These are phyloP conservation scores for Plasmodium adleri DNA, from an alignment of 169 alveolate species.

Conservation along the genomic window DNA sequence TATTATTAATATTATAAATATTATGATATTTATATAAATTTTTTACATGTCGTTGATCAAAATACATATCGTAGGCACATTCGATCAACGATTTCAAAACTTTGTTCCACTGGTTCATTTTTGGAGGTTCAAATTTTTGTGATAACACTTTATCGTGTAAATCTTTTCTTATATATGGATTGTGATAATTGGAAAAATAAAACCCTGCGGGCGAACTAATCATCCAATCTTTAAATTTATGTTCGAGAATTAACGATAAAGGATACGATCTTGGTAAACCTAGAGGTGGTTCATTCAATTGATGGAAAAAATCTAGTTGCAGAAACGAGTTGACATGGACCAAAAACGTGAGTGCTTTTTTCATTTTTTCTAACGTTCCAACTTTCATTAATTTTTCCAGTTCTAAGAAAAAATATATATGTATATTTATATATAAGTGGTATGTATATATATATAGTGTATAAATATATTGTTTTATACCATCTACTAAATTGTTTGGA, in stretches of 20 bases:
- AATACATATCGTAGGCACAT: conserved; percentile 12
- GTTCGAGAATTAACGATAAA: conserved; percentile 23
- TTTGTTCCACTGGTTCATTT: not conserved
- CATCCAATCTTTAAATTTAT: conserved; percentile 19
- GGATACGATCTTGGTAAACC: conserved; percentile 13
- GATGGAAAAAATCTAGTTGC: conserved; percentile 56
- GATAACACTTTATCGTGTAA: conserved; percentile 11
- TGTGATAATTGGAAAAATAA: conserved; percentile 27
- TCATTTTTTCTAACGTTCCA: conserved; percentile 46
- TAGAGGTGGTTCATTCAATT: conserved; percentile 39
- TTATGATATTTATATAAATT: conserved; percentile 18
- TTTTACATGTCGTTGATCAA: conserved; percentile 36
- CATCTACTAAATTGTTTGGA: conserved; percentile 31
- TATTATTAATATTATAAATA: conserved; percentile 24
- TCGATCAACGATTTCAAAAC: conserved; percentile 4
- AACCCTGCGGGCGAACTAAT: not conserved
- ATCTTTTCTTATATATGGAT: not conserved
- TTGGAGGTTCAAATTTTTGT: conserved; percentile 23
- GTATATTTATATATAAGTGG: not conserved
- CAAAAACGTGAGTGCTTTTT: conserved; percentile 10
- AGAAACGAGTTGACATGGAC: conserved; percentile 57
- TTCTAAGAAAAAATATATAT: conserved; percentile 9
- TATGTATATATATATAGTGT: too few species aligned
- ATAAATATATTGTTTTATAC: not conserved
- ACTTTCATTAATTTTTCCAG: conserved; percentile 19